Base-by-base conservation (phyloP, 768 basidiomycete genomes). In the Crepidotus variabilis region DNA sequence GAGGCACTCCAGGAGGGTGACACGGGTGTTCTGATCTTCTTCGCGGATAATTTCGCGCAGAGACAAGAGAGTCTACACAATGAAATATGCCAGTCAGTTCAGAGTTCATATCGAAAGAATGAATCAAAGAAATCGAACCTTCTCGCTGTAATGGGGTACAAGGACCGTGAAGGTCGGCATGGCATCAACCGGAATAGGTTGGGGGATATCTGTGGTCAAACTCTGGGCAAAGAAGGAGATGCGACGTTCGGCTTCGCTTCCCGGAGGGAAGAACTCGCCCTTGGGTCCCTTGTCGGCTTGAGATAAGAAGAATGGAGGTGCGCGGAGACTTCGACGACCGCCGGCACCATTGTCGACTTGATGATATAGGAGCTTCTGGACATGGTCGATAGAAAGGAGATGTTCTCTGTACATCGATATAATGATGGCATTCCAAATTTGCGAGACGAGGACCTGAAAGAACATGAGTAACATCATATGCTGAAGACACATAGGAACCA, bases 331-430 rank as follows among this genome's bases (percentile, higher is more conserved):
- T 21, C 97, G 85, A 59, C 94, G 89, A 45, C 94, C 94, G 57
- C 92, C 92, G 51, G 74, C 72, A 28, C 79, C 79, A 0, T 78
- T 77, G 62, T 96, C 94, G 28, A 98, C 91, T 69, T 99, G 97
- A 71, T 98, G 97, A 64, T 99, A 98, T 8, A 98, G 84, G 10
- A 98, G 75, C 69, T 96, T 97, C 75, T 99, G 97, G 43, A 99
- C 96, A 65, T 99, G 97, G 63, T 98, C 94, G 67, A 99, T 99
- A 49, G 95, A 98, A 34, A 98, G 78, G n/a, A 99, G 72, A 69
- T 98, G 97, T 71, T 99, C 97, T 67, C 97, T 88, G 72, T 98
- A 99, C 97, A 99, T 99, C 13, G 96, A 98, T 63, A 99, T 98
- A 74, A 99, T 97, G 74, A 99, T 88, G 21, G 97, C 97, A 69